Conservation (phyloP, 345 rosid genomes). For the Gynandropsis gynandra region DNA sequence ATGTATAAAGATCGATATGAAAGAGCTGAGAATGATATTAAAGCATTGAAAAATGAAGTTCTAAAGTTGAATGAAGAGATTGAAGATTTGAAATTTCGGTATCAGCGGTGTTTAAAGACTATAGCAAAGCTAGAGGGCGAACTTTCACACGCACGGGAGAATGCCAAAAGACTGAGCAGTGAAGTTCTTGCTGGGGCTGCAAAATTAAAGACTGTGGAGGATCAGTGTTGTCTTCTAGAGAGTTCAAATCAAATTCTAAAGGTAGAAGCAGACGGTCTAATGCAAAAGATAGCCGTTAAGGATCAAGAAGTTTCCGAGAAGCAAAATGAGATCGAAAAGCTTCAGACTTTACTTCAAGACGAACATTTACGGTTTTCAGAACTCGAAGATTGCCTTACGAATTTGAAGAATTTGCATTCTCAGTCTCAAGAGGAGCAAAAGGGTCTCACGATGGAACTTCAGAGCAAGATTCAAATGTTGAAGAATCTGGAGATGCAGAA, state of each 20-base stretch:
- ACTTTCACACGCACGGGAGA: constrained; percentile 44
- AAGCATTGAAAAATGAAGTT: constrained; percentile 47
- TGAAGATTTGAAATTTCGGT: constrained; percentile 41
- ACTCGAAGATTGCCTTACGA: constrained; percentile 50
- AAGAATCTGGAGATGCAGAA: constrained; percentile 45
- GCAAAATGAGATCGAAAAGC: constrained; percentile 52
- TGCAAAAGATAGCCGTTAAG: constrained; percentile 49
- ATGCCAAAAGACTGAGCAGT: constrained; percentile 44
- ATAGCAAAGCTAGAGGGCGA: constrained; percentile 59
- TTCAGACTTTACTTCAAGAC: constrained; percentile 44
- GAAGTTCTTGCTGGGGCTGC: constrained; percentile 51
- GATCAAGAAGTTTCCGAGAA: constrained; percentile 66
- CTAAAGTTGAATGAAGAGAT: constrained; percentile 54
- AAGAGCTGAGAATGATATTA: constrained; percentile 55
- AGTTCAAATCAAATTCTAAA: constrained; percentile 57
- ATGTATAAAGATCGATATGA: constrained; percentile 39
- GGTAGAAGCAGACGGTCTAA: constrained; percentile 53
- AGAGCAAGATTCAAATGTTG: constrained; percentile 46
- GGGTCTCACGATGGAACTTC: constrained; percentile 58
- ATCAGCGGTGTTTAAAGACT: constrained; percentile 60
- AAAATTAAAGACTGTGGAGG: constrained; percentile 49
- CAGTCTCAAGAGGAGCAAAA: constrained; percentile 60
- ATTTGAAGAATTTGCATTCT: constrained; percentile 41
- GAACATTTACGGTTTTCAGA: constrained; percentile 58
- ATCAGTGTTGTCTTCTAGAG: constrained; percentile 50